A percentile compares a stretch with the other conserved stretches of the same genome.
phyloP scores from a whole-genome alignment of 1,284 basidiomycete species.

The Phellopilus nigrolimitatus region DNA sequence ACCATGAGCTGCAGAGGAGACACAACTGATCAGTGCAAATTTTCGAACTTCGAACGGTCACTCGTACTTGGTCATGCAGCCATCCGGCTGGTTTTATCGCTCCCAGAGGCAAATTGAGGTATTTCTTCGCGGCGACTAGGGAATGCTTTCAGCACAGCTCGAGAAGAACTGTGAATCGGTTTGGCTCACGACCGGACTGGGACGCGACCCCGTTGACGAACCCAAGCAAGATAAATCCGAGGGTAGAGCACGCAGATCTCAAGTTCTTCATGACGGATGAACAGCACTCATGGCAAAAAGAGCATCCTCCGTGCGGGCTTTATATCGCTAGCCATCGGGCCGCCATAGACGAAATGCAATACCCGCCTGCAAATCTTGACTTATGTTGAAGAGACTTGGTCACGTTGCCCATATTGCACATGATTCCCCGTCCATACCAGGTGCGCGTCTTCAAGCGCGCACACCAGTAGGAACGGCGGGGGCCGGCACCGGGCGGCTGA shows the following conservation, averaged over 20 bases:
- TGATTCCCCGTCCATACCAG: no score
- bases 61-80: constrained; percentile 49
- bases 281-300: not conserved
- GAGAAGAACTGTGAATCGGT: not conserved
- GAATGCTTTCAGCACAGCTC: not conserved
- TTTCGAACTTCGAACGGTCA: not conserved
- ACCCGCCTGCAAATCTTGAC: no score
- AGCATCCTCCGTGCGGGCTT: not conserved
- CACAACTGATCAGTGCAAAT: not conserved
- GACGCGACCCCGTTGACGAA: not conserved
- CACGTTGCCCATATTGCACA: no score
- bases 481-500: no score
- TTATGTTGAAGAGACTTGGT: no score
- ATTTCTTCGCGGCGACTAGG: constrained; percentile 49
- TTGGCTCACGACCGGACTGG: constrained; percentile 7
- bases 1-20: constrained; percentile 38
- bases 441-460: no score
- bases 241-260: not conserved
- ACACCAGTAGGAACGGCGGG: no score
- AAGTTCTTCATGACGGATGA: not conserved
- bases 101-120: constrained; percentile 43
- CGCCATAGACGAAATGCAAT: no score
- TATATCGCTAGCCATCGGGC: not conserved
- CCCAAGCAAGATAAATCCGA: not conserved
- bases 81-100: constrained; percentile 46